A percentile compares a stretch with the other conserved stretches of the same genome.
These are phyloP conservation scores for Rutstroemia sp. DNA, from an alignment of 2,329 filamentous ascomycete species.

Conservation along the genomic window DNA sequence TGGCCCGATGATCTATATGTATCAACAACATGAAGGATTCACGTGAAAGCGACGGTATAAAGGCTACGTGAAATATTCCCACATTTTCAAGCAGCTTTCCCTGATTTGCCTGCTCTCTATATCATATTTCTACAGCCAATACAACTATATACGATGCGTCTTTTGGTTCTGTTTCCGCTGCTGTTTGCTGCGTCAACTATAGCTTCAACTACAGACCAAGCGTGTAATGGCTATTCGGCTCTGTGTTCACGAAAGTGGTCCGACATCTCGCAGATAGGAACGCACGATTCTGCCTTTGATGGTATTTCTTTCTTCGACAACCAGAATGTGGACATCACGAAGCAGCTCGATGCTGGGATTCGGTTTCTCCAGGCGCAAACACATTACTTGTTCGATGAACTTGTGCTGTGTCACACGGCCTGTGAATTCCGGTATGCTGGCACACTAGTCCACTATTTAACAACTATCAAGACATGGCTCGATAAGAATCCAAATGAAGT, in stretches of 20 bases:
- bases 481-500: slow-evolving; percentile 52
- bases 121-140: neutral
- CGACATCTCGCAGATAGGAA: slow-evolving; percentile 66
- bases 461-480: slow-evolving; percentile 51
- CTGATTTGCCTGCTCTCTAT: neutral
- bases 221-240: slow-evolving; percentile 63
- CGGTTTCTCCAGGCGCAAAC: slow-evolving; percentile 58
- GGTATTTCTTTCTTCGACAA: slow-evolving; percentile 34
- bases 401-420: slow-evolving; percentile 25
- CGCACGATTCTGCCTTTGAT: slow-evolving; percentile 49
- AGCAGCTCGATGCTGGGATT: slow-evolving; percentile 54
- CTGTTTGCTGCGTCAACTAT: neutral
- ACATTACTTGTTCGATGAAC: slow-evolving; percentile 13
- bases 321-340: slow-evolving; percentile 50
- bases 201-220: neutral
- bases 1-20: too few relatives aligned
- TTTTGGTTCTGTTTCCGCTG: neutral
- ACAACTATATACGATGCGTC: neutral
- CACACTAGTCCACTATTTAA: slow-evolving; percentile 45
- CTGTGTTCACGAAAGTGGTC: slow-evolving; percentile 68
- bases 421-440: slow-evolving; percentile 40
- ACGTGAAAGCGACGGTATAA: too few relatives aligned
- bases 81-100: neutral
- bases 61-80: too few relatives aligned
- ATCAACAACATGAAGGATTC: too few relatives aligned